Conservation (phyloP, 495 filamentous ascomycete genomes). For the Chaetomium tenue region DNA sequence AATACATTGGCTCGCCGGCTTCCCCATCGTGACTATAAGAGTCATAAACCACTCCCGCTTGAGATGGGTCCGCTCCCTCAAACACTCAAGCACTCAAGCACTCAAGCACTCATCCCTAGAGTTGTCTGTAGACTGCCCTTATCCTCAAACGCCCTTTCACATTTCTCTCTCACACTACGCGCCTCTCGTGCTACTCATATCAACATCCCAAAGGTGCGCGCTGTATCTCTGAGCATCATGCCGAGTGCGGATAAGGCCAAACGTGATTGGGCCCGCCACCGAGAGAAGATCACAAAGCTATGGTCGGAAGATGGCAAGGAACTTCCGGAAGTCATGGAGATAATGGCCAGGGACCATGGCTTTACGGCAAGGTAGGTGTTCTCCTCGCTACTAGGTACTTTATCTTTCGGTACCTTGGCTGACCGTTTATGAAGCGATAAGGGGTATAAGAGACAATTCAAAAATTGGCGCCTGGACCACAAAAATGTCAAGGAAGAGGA, state of each 20-base stretch:
- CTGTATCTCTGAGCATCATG: conserved; percentile 6
- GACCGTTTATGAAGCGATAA: conserved; percentile 23
- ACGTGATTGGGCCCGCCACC: conserved; percentile 26
- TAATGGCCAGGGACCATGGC: conserved; percentile 23
- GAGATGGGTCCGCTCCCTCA: too few species aligned
- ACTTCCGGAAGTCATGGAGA: conserved; percentile 29
- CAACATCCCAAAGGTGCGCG: too few species aligned
- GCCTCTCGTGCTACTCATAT: neutral
- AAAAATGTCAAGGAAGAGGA: conserved; percentile 33
- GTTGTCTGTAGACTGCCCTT: neutral
- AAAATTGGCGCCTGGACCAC: conserved; percentile 28
- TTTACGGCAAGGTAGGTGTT: conserved; percentile 29
- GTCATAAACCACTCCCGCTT: neutral
- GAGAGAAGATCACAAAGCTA: conserved; percentile 24
- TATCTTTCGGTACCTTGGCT: neutral
- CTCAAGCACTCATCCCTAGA: neutral
- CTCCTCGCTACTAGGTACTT: neutral
- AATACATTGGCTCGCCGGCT: conserved; percentile 1
- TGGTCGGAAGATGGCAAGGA: conserved; percentile 17
- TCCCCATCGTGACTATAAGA: neutral
- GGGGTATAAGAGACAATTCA: conserved; percentile 34
- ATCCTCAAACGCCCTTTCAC: neutral
- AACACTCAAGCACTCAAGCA: too few species aligned
- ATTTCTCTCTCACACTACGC: neutral
- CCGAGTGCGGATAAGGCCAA: neutral